These are phyloP conservation scores for Cubamyces lactineus DNA, from an alignment of 768 basidiomycete species.

Conservation along the genomic window DNA sequence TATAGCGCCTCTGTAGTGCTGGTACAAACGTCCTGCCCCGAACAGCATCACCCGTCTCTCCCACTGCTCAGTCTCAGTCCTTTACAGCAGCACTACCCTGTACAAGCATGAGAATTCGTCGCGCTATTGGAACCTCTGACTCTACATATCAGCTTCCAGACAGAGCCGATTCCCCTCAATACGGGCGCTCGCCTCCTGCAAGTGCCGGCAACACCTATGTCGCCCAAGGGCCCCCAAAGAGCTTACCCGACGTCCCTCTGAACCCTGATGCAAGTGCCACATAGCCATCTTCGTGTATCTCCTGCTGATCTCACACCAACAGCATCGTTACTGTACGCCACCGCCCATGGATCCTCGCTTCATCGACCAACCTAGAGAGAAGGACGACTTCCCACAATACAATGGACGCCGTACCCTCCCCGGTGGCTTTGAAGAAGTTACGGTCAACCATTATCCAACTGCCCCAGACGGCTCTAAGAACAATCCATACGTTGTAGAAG, in stretches of 20 bases:
- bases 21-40: neutral
- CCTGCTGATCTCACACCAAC: neutral
- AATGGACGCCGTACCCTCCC: neutral
- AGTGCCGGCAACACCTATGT: neutral
- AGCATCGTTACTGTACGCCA: constrained; percentile 22
- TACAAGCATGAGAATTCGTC: constrained; percentile 1
- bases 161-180: neutral
- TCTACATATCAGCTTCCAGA: constrained; percentile 1
- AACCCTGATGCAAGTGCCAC: constrained; percentile 9
- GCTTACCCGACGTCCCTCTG: constrained; percentile 17
- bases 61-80: neutral
- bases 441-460: neutral
- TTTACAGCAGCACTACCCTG: neutral
- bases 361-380: neutral
- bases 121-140: neutral
- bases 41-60: neutral
- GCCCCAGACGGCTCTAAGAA: neutral
- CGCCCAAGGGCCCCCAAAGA: constrained; percentile 1
- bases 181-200: neutral
- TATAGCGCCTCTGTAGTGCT: neutral
- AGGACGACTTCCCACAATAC: constrained; percentile 15
- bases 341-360: constrained; percentile 15
- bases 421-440: constrained; percentile 6
- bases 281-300: neutral
- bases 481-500: constrained; percentile 16